Percentiles rank a stretch among this genome's conserved stretches.
Conservation (phyloP, 202 grass and related monocot genomes). For the Panicum virgatum region DNA sequence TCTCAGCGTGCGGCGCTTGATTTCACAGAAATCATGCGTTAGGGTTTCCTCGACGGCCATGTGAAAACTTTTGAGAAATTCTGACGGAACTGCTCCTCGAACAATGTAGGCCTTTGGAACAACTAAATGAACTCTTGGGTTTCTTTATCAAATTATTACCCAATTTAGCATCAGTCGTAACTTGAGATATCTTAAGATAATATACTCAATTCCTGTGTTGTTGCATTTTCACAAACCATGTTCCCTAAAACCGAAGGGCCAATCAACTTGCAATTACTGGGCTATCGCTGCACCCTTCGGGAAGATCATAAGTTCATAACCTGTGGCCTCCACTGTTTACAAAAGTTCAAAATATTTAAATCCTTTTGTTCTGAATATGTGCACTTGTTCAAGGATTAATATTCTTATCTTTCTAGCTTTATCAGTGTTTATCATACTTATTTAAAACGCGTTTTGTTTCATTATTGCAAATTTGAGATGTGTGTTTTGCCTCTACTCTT, state of each 20-base stretch:
- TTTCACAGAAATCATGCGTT: conserved; percentile 1
- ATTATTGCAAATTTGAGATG: background rate
- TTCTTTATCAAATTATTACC: background rate
- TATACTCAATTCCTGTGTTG: background rate
- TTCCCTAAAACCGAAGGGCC: background rate
- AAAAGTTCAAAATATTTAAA: background rate
- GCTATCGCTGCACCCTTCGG: background rate
- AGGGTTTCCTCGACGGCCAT: conserved; percentile 12
- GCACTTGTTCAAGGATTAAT: background rate
- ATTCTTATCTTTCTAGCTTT: background rate
- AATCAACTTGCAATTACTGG: background rate
- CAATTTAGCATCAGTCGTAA: background rate
- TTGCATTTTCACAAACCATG: background rate
- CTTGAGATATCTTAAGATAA: too few species aligned
- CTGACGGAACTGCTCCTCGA: background rate
- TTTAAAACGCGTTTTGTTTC: background rate
- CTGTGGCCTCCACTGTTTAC: background rate
- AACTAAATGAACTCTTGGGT: background rate
- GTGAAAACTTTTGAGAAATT: background rate
- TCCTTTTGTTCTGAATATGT: background rate
- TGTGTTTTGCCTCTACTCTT: background rate
- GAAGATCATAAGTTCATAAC: background rate
- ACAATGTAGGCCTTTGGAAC: background rate
- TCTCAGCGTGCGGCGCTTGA: background rate
- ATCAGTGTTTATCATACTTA: background rate